Conservation (phyloP, 202 grass and related monocot species). For the Saccharum hybrid region DNA sequence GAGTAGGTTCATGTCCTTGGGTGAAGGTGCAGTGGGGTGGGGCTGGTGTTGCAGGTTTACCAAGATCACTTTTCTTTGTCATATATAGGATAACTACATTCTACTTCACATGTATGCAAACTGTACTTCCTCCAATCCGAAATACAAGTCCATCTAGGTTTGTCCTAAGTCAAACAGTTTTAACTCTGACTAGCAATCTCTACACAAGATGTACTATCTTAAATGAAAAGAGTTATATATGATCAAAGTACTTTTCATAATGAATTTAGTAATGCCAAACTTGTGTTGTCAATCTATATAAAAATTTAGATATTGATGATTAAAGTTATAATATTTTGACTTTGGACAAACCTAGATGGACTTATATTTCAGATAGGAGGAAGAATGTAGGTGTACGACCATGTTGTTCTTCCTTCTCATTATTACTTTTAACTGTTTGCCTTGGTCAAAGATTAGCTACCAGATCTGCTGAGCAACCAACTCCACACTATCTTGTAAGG, state of each 20-base stretch:
- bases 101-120: constrained; percentile 26
- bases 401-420: neutral
- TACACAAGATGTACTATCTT: neutral
- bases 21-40: neutral
- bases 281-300: neutral
- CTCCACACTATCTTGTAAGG: constrained; percentile 2
- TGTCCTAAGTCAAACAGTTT: neutral
- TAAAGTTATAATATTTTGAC: neutral
- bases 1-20: neutral
- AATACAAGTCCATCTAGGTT: neutral
- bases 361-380: neutral
- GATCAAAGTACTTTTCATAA: neutral
- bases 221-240: neutral
- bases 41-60: neutral
- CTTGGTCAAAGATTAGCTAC: constrained; percentile 29
- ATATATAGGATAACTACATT: constrained; percentile 4
- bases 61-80: neutral
- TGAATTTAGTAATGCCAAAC: neutral
- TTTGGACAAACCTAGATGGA: neutral
- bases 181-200: neutral
- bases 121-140: neutral
- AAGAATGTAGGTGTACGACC: constrained; percentile 13
- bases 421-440: neutral
- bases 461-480: constrained; percentile 11
- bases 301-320: neutral